phyloP scores from a whole-genome alignment of 2,329 filamentous ascomycete genomes.

The Dothistroma septosporum region DNA sequence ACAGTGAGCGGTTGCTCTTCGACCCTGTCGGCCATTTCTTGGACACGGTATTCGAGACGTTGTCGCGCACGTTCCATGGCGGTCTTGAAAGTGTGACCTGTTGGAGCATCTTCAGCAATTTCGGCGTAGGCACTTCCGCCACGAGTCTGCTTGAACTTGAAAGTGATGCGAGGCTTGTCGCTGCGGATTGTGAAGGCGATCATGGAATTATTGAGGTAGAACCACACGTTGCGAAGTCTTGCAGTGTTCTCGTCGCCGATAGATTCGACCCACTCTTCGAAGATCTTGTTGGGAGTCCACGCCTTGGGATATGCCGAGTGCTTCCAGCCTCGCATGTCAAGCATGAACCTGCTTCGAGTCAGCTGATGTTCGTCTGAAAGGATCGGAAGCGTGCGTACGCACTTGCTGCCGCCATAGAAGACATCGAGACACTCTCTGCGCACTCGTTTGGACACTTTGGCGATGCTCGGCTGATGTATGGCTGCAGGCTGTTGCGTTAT shows the following conservation, averaged over 20 bases:
- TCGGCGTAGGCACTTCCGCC: not conserved
- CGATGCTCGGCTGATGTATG: conserved; percentile 14
- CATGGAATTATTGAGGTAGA: conserved; percentile 18
- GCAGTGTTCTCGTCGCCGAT: conserved; percentile 24
- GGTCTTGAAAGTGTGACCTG: not conserved
- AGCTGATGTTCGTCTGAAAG: not conserved
- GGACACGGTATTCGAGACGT: not conserved
- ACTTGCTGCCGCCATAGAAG: conserved; percentile 19
- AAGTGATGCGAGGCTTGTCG: conserved; percentile 7
- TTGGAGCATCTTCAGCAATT: conserved; percentile 4
- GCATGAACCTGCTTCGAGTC: conserved; percentile 11
- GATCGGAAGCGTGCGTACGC: not conserved
- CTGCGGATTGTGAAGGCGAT: conserved; percentile 12
- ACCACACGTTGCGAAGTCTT: conserved; percentile 15
- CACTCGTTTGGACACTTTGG: conserved; percentile 8
- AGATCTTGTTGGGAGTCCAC: conserved; percentile 20
- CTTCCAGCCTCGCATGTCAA: conserved; percentile 20
- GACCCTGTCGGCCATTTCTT: not conserved
- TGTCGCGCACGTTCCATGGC: conserved; percentile 9
- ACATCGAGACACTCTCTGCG: conserved; percentile 21
- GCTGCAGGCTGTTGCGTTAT: conserved; percentile 10
- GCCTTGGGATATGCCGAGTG: conserved; percentile 8
- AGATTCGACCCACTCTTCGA: conserved; percentile 19
- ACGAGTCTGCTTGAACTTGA: conserved; percentile 7
- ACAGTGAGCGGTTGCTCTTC: not conserved